These are phyloP conservation scores for Leccinum broughii DNA, from an alignment of 768 basidiomycete species.

Conservation along the genomic window DNA sequence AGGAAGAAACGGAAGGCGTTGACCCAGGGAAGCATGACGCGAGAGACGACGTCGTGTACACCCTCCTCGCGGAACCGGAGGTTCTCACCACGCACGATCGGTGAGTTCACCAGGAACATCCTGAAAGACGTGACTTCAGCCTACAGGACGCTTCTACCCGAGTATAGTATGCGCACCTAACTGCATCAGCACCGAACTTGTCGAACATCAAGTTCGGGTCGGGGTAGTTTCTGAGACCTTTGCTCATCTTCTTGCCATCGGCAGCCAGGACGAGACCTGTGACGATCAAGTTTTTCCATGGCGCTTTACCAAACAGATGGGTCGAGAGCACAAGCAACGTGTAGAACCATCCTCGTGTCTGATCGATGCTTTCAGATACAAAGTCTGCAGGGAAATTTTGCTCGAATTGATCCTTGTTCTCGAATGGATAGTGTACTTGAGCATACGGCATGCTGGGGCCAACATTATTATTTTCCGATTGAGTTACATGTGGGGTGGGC, in stretches of 20 bases:
- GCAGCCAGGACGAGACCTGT: conserved; percentile 94
- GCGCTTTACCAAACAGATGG: conserved; percentile 88
- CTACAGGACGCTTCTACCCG: not conserved
- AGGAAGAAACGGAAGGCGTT: conserved; percentile 99
- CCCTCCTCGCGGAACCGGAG: conserved; percentile 98
- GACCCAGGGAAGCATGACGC: conserved; percentile 97
- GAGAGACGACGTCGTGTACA: conserved; percentile 93
- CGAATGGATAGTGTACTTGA: conserved; percentile 96
- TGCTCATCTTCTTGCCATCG: conserved; percentile 99
- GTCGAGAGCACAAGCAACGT: conserved; percentile 95
- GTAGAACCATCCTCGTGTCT: conserved; percentile 99
- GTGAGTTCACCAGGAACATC: conserved; percentile 99
- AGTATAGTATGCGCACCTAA: conserved; percentile 52
- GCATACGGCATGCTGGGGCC: conserved; percentile 92
- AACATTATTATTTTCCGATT: not conserved
- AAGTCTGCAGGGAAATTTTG: conserved; percentile 92
- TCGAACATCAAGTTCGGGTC: conserved; percentile 91
- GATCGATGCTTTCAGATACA: conserved; percentile 97
- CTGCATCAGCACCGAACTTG: conserved; percentile 93
- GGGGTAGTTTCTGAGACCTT: conserved; percentile 94
- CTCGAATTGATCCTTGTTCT: conserved; percentile 89
- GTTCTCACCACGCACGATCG: conserved; percentile 97
- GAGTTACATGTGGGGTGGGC: conserved; percentile 17
- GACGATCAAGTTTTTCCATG: conserved; percentile 98
- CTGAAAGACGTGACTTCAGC: conserved; percentile 38